These are phyloP conservation scores for Hypoxylon sp. DNA, from an alignment of 2,329 filamentous ascomycete genomes.

Conservation along the genomic window DNA sequence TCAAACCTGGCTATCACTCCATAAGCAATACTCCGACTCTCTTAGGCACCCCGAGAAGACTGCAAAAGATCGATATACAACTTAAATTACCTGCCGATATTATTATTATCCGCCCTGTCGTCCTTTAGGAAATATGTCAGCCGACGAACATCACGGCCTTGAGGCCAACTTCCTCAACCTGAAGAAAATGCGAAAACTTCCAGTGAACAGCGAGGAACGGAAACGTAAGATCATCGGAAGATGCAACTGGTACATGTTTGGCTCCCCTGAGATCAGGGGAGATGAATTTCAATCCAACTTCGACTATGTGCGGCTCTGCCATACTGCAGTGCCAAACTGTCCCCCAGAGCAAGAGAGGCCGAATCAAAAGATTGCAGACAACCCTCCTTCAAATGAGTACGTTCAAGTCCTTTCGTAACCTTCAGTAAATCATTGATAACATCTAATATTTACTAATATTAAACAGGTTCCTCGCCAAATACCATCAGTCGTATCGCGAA, in stretches of 20 bases:
- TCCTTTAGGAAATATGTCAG: background rate
- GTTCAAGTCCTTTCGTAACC: background rate
- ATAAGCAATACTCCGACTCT: background rate
- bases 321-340: background rate
- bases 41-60: background rate
- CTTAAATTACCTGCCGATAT: background rate
- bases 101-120: background rate
- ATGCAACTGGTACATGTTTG: slow-evolving; percentile 42
- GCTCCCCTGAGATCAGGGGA: slow-evolving; percentile 14
- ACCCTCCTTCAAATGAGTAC: slow-evolving; percentile 19
- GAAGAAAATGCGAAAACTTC: slow-evolving; percentile 10
- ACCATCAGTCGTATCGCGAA: slow-evolving; percentile 2
- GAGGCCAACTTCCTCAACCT: slow-evolving; percentile 22
- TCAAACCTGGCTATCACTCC: background rate
- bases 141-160: slow-evolving; percentile 7
- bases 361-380: slow-evolving; percentile 8
- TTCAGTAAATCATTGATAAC: background rate
- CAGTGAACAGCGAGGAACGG: slow-evolving; percentile 1
- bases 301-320: slow-evolving; percentile 9
- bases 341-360: slow-evolving; percentile 28
- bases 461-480: slow-evolving; percentile 27
- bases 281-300: background rate
- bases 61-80: background rate
- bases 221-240: slow-evolving; percentile 19
- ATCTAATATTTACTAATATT: background rate